Evolutionary conservation across 1,284 basidiomycete species (phyloP).

Genomic region (Cutaneotrichosporon sp.): DNA sequence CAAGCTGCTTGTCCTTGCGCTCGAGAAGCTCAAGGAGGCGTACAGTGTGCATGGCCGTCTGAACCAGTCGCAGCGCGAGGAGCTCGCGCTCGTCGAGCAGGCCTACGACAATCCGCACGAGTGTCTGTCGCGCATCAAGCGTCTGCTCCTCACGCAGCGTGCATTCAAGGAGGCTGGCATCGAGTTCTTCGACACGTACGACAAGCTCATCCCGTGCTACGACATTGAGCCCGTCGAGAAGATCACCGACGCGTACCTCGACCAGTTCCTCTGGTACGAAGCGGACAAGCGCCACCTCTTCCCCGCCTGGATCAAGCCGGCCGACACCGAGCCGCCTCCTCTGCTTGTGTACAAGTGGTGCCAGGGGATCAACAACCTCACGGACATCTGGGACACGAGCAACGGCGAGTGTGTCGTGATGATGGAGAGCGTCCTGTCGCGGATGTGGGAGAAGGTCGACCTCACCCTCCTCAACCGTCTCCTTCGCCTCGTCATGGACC

Average conservation of each 20-base stretch:
- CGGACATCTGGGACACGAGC: conserved; percentile 93
- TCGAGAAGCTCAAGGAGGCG: conserved; percentile 96
- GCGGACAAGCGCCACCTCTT: conserved; percentile 97
- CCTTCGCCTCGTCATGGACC: conserved; percentile 89
- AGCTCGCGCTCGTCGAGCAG: conserved; percentile 92
- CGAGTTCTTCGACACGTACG: conserved; percentile 78
- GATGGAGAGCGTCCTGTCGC: conserved; percentile 94
- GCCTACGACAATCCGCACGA: conserved; percentile 68
- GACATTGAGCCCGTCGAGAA: conserved; percentile 98
- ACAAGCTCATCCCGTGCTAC: conserved; percentile 96
- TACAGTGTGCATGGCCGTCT: conserved; percentile 96
- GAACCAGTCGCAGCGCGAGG: conserved; percentile 95
- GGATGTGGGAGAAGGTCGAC: conserved; percentile 98
- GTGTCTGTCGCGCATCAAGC: conserved; percentile 90
- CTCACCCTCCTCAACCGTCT: conserved; percentile 90
- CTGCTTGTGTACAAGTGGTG: conserved; percentile 89
- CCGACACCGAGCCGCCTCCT: conserved; percentile 93
- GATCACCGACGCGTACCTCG: conserved; percentile 95
- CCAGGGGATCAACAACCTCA: conserved; percentile 62
- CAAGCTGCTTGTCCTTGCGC: conserved; percentile 87
- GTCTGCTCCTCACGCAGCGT: conserved; percentile 88
- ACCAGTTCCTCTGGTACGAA: conserved; percentile 71
- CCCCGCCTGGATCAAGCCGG: conserved; percentile 97
- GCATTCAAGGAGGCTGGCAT: conserved; percentile 99
- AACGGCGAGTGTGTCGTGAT: conserved; percentile 96